Evolutionary conservation across 495 filamentous ascomycete genomes (phyloP).

Genomic region (Neurospora sp.): DNA sequence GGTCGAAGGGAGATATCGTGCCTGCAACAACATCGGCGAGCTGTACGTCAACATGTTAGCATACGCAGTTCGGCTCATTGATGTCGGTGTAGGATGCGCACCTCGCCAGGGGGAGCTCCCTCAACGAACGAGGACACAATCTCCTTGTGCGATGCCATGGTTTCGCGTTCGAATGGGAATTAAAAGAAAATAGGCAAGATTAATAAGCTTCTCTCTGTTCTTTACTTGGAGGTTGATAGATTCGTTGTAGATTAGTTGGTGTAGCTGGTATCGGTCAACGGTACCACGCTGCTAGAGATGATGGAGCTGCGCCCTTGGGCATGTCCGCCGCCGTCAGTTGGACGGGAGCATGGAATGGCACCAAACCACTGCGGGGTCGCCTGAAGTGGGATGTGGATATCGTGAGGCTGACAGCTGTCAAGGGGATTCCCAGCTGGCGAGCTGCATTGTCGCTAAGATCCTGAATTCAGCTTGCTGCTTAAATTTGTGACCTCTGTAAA

Average conservation of each 20-base stretch:
- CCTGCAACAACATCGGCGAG: slow-evolving; percentile 84
- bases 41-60: slow-evolving; percentile 35
- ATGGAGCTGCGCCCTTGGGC: background rate
- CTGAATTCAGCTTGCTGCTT: background rate
- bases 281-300: background rate
- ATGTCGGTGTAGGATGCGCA: slow-evolving; percentile 34
- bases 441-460: background rate
- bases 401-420: background rate
- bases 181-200: background rate
- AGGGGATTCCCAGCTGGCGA: background rate
- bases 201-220: background rate
- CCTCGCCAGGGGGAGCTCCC: slow-evolving; percentile 94
- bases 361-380: background rate
- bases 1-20: slow-evolving; percentile 22
- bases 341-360: background rate
- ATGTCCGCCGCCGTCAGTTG: background rate
- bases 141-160: slow-evolving; percentile 40
- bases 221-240: background rate
- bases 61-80: background rate
- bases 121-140: slow-evolving; percentile 82
- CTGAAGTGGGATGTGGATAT: background rate
- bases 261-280: background rate
- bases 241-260: background rate
- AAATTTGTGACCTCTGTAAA: background rate
- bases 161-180: background rate